Evolutionary conservation across 2,329 filamentous ascomycete genomes (phyloP).

Genomic region (Pseudocercospora macadamiae): DNA sequence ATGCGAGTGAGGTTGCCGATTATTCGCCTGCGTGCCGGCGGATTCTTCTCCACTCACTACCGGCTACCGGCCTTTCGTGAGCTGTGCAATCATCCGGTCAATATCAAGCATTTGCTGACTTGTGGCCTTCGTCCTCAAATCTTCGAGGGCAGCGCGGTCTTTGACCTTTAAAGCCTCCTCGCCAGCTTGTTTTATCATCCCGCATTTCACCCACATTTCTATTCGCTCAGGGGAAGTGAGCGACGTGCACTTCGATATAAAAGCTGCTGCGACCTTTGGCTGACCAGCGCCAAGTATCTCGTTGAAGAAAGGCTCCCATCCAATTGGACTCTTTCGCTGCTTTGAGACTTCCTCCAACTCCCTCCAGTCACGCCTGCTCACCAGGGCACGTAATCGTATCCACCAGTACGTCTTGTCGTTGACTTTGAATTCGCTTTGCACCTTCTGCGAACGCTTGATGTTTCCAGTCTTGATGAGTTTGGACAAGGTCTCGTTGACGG

Average conservation of each 20-base stretch:
- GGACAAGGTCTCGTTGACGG: conserved; percentile 89
- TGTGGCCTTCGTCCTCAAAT: conserved; percentile 73
- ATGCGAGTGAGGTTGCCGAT: neutral
- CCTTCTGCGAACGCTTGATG: conserved; percentile 79
- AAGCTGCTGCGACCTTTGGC: conserved; percentile 77
- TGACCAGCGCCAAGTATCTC: conserved; percentile 87
- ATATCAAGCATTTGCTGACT: conserved; percentile 74
- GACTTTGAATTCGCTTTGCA: conserved; percentile 90
- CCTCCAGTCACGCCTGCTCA: conserved; percentile 87
- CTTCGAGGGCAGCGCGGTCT: conserved; percentile 74
- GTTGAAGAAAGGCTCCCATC: conserved; percentile 97
- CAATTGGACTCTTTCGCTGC: conserved; percentile 83
- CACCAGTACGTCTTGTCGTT: conserved; percentile 90
- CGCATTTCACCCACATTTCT: conserved; percentile 96
- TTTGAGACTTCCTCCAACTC: conserved; percentile 86
- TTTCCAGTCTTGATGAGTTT: conserved; percentile 82
- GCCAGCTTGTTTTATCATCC: conserved; percentile 82
- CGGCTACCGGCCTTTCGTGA: conserved; percentile 35
- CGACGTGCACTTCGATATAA: conserved; percentile 83
- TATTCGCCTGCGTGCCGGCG: neutral
- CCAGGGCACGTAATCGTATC: conserved; percentile 80
- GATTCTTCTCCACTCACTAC: neutral
- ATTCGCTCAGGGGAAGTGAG: conserved; percentile 71
- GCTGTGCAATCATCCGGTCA: conserved; percentile 70
- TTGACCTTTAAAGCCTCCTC: conserved; percentile 87